Evolutionary conservation across 345 rosid species (phyloP).

Genomic region (Gynandropsis gynandra): DNA sequence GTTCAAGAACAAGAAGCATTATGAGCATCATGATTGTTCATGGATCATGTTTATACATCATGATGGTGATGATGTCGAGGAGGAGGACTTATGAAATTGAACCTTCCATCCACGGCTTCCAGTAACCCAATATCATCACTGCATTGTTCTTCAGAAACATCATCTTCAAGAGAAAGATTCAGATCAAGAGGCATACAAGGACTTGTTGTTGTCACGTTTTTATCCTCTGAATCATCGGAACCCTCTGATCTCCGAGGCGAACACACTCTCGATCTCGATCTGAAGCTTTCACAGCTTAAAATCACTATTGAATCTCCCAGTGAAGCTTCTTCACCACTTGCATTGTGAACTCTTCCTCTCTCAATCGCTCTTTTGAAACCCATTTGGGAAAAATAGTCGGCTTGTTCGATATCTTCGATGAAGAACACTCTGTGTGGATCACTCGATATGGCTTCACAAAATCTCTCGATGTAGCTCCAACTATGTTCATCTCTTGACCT

Average conservation of each 20-base stretch:
- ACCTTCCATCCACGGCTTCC: conserved; percentile 58
- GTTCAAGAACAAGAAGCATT: neutral
- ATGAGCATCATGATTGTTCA: conserved; percentile 5
- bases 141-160: conserved; percentile 29
- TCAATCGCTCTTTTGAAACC: conserved; percentile 70
- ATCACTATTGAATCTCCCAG: conserved; percentile 64
- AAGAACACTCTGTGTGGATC: conserved; percentile 75
- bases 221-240: conserved; percentile 25
- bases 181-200: conserved; percentile 54
- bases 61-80: conserved; percentile 17
- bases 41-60: conserved; percentile 16
- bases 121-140: conserved; percentile 61
- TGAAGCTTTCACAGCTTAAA: conserved; percentile 68
- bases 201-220: conserved; percentile 31
- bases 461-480: conserved; percentile 54
- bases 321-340: conserved; percentile 41
- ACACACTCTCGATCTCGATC: conserved; percentile 64
- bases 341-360: conserved; percentile 44
- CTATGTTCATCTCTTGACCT: conserved; percentile 54
- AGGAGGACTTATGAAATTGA: conserved; percentile 44
- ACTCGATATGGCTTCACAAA: conserved; percentile 46
- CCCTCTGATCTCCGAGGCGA: conserved; percentile 48
- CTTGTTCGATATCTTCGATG: conserved; percentile 68
- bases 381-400: conserved; percentile 51
- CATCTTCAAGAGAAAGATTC: conserved; percentile 57